A percentile compares a stretch with the other conserved stretches of the same genome.
These are phyloP conservation scores for Nitzschia palea DNA, from an alignment of 108 stramenopile species.

Conservation along the genomic window DNA sequence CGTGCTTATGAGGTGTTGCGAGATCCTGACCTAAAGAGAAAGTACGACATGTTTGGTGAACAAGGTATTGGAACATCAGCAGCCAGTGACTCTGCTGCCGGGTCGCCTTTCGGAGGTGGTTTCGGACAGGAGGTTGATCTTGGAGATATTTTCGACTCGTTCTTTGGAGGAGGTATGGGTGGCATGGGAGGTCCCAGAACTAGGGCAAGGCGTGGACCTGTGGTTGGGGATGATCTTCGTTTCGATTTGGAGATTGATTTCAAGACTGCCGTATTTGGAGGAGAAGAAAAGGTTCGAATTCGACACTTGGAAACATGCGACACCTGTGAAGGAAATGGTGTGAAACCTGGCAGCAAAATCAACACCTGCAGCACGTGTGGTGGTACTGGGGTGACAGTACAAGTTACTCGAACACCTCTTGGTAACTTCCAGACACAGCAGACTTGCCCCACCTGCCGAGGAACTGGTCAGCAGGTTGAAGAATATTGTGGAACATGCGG, in stretches of 20 bases:
- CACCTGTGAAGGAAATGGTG: slow-evolving; percentile 85
- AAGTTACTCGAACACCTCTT: slow-evolving; percentile 93
- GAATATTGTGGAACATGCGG: slow-evolving; percentile 94
- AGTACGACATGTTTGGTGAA: slow-evolving; percentile 91
- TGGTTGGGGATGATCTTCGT: slow-evolving; percentile 87
- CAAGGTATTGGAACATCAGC: slow-evolving; percentile 72
- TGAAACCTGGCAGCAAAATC: slow-evolving; percentile 84
- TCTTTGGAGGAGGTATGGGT: slow-evolving; percentile 86
- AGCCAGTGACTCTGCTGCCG: slow-evolving; percentile 36
- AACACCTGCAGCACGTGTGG: slow-evolving; percentile 84
- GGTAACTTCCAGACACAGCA: slow-evolving; percentile 97
- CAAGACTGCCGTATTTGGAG: slow-evolving; percentile 95
- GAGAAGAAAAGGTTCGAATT: slow-evolving; percentile 93
- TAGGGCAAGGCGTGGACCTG: slow-evolving; percentile 67
- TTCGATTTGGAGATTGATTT: slow-evolving; percentile 94
- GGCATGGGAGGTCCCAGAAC: slow-evolving; percentile 62
- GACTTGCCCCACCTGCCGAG: slow-evolving; percentile 92
- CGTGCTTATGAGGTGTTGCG: slow-evolving; percentile 91
- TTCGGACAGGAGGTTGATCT: slow-evolving; percentile 91
- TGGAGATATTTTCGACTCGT: slow-evolving; percentile 95
- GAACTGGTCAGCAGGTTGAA: slow-evolving; percentile 89
- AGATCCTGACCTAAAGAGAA: slow-evolving; percentile 82
- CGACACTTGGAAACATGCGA: slow-evolving; percentile 92
- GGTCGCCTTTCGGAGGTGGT: slow-evolving; percentile 67
- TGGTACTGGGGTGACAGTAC: slow-evolving; percentile 90